Evolutionary conservation across 306 rosid species (phyloP).

Genomic region (Morella rubra): DNA sequence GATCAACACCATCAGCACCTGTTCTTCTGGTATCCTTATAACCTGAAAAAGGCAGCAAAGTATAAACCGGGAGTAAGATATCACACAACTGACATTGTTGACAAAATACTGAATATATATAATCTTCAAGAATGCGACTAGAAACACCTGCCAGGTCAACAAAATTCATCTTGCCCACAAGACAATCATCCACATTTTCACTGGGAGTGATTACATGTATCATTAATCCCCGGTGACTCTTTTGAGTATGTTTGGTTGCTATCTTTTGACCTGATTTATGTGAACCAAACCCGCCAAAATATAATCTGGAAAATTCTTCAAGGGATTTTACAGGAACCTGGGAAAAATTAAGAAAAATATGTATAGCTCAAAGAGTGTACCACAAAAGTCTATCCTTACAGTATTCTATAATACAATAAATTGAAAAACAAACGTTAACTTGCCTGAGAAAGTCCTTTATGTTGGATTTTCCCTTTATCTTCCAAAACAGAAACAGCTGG

Average conservation of each 20-base stretch:
- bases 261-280: slow-evolving; percentile 48
- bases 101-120: neutral
- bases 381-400: neutral
- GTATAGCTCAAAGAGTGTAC: slow-evolving; percentile 7
- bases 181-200: slow-evolving; percentile 27
- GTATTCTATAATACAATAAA: neutral
- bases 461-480: slow-evolving; percentile 66
- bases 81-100: neutral
- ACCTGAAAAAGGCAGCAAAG: slow-evolving; percentile 45
- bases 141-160: slow-evolving; percentile 80
- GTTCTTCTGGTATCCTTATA: slow-evolving; percentile 77
- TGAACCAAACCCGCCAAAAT: slow-evolving; percentile 40
- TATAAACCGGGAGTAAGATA: slow-evolving; percentile 9
- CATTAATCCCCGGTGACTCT: slow-evolving; percentile 72
- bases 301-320: slow-evolving; percentile 56
- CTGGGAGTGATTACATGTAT: slow-evolving; percentile 46
- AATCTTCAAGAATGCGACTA: neutral
- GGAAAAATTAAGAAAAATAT: slow-evolving; percentile 1
- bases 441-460: slow-evolving; percentile 80
- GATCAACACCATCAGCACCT: slow-evolving; percentile 36
- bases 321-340: slow-evolving; percentile 69
- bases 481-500: slow-evolving; percentile 60
- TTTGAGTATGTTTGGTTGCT: slow-evolving; percentile 45
- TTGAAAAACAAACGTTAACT: slow-evolving; percentile 20
- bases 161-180: slow-evolving; percentile 67